phyloP scores from a whole-genome alignment of 2,329 filamentous ascomycete species.

The Neonectria neomacrospora region DNA sequence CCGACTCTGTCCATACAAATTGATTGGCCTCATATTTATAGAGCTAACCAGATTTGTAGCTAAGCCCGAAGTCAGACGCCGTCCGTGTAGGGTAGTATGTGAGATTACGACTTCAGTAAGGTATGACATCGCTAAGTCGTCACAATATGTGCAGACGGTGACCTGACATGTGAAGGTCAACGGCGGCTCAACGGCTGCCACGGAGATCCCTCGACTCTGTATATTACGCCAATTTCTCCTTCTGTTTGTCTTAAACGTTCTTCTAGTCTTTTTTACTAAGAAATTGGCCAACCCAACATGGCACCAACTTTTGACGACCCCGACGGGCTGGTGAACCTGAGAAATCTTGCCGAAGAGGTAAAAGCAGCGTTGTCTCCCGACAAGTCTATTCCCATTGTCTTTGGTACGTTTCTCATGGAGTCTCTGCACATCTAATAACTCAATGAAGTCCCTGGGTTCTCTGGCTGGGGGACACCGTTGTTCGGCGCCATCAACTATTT shows the following conservation, averaged over 20 bases:
- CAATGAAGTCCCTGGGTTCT: conserved; percentile 13
- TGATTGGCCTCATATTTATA: neutral
- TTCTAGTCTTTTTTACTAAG: neutral
- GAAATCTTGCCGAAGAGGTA: conserved; percentile 9
- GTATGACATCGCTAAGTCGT: neutral
- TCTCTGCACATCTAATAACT: neutral
- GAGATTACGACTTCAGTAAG: neutral
- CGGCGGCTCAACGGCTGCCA: neutral
- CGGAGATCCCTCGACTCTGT: neutral
- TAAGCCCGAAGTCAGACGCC: neutral
- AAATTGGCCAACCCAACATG: neutral
- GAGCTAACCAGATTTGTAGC: neutral
- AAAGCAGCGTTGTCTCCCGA: neutral
- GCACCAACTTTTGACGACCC: conserved; percentile 1
- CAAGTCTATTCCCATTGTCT: conserved; percentile 4
- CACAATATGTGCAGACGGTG: neutral
- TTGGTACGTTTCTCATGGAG: neutral
- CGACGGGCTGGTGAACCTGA: conserved; percentile 14
- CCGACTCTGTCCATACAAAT: neutral
- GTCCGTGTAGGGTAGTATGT: neutral
- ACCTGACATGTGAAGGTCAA: neutral
- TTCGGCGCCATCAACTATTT: conserved; percentile 25
- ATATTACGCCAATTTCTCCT: neutral
- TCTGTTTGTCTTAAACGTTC: neutral
- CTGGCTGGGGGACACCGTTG: conserved; percentile 19